Conservation (phyloP, 305 asterid genomes). For the Salvia sclarea region DNA sequence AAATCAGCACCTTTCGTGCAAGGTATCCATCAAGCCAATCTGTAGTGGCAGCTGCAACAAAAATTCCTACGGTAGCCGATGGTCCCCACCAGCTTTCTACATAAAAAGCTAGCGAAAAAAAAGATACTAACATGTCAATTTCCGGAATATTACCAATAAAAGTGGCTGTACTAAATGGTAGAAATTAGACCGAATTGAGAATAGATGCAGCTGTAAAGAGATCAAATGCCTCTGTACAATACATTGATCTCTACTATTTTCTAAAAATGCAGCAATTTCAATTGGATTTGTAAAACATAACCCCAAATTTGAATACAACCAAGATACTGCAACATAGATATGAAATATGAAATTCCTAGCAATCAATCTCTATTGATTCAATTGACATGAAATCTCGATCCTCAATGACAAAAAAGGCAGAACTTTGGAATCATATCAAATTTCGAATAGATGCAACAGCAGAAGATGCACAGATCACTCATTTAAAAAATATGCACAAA, state of each 20-base stretch:
- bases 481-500: not conserved
- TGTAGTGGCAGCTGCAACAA: slow-evolving; percentile 80
- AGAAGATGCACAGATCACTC: not conserved
- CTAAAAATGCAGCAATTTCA: not conserved
- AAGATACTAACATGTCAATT: slow-evolving; percentile 30
- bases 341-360: not conserved
- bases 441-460: not conserved
- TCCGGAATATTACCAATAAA: not conserved
- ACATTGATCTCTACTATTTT: not conserved
- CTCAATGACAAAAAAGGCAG: not conserved
- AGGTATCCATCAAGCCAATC: slow-evolving; percentile 99
- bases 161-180: slow-evolving; percentile 16
- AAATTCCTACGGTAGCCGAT: slow-evolving; percentile 69
- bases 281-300: not conserved
- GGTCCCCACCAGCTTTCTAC: slow-evolving; percentile 92
- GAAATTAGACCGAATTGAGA: slow-evolving; percentile 7
- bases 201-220: slow-evolving; percentile 19
- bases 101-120: slow-evolving; percentile 65
- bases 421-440: not conserved
- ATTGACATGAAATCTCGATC: not conserved
- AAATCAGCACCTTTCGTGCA: slow-evolving; percentile 76
- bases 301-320: not conserved
- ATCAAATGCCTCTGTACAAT: slow-evolving; percentile 2
- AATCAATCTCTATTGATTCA: no score
- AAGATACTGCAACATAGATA: not conserved